Evolutionary conservation across 1,284 basidiomycete species (phyloP).

Genomic region (Boletus smithii): DNA sequence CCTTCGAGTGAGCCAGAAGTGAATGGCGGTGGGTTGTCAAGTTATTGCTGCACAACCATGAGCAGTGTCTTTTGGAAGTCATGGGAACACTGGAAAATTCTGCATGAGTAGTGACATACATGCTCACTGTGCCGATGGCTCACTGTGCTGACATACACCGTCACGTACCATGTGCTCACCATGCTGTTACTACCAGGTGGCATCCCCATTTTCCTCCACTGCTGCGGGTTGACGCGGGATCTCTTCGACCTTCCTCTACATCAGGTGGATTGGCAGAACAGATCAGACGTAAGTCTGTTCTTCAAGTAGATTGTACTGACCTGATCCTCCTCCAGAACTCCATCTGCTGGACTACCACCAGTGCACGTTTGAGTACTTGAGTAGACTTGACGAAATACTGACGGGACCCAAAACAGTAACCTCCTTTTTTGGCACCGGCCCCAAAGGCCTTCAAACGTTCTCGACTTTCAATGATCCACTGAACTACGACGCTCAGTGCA

Average conservation of each 20-base stretch:
- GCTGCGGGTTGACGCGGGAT: slow-evolving; percentile 1
- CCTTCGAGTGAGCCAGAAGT: background rate
- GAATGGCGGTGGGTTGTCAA: background rate
- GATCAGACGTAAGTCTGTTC: background rate
- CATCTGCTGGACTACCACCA: background rate
- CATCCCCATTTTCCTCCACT: slow-evolving; percentile 6
- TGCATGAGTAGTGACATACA: slow-evolving; percentile 6
- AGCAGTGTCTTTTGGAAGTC: slow-evolving; percentile 18
- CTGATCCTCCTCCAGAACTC: background rate
- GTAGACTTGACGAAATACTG: background rate
- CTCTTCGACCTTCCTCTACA: background rate
- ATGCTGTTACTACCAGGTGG: too few relatives aligned
- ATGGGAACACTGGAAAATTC: slow-evolving; percentile 23
- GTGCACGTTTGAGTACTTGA: background rate
- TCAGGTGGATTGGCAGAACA: background rate
- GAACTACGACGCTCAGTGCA: background rate
- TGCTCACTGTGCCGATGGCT: too few relatives aligned
- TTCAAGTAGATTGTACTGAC: background rate
- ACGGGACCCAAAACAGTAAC: background rate
- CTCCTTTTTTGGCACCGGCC: background rate
- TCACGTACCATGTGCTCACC: too few relatives aligned
- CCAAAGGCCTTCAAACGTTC: background rate
- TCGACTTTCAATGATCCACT: background rate
- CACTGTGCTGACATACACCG: background rate
- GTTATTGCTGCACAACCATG: slow-evolving; percentile 16